Percentiles rank a stretch among this genome's conserved stretches.
These are phyloP conservation scores for Botrytis sinoallii DNA, from an alignment of 2,329 filamentous ascomycete genomes.

Conservation along the genomic window DNA sequence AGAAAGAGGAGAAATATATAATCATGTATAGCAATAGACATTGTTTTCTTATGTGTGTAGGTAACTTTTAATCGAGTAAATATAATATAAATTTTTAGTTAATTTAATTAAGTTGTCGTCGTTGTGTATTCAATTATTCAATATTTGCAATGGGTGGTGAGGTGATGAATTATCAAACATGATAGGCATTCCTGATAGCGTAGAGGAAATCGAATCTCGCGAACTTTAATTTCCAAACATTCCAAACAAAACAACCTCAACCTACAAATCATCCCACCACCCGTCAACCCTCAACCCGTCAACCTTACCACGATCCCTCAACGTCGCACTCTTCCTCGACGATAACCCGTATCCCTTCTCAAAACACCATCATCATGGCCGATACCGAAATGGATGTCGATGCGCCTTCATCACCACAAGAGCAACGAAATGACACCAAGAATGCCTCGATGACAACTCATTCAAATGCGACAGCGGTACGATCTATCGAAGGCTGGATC, in stretches of 20 bases:
- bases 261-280: neutral
- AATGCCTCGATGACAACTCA: conserved; percentile 68
- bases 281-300: neutral
- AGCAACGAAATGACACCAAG: conserved; percentile 53
- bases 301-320: neutral
- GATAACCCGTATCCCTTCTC: neutral
- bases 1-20: neutral
- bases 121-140: neutral
- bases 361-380: conserved; percentile 40
- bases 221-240: conserved; percentile 13
- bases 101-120: neutral
- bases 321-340: neutral
- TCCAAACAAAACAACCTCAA: conserved; percentile 2
- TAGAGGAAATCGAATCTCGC: neutral
- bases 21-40: neutral
- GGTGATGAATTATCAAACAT: neutral
- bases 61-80: neutral
- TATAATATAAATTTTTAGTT: no score
- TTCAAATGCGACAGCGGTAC: conserved; percentile 73
- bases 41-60: neutral
- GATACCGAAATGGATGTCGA: conserved; percentile 47
- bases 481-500: conserved; percentile 88
- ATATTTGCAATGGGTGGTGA: neutral
- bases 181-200: neutral
- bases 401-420: conserved; percentile 37